Conservation (phyloP, 2,329 filamentous ascomycete species). For the Coniochaeta hoffmannii region DNA sequence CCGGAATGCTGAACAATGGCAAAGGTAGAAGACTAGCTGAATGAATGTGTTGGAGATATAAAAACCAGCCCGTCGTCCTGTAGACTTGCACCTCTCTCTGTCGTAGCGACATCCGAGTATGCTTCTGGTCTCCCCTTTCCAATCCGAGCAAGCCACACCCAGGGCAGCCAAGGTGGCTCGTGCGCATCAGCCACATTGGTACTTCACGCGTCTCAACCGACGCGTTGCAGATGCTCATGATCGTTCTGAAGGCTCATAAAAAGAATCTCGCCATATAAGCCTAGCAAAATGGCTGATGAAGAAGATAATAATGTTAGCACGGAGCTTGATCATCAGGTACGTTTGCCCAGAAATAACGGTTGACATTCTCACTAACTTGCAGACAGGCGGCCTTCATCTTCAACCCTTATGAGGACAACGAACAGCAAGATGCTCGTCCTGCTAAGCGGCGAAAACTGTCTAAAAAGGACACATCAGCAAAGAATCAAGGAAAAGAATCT, state of each 20-base stretch:
- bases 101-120: no score
- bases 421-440: constrained; percentile 31
- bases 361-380: not conserved
- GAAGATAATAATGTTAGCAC: constrained; percentile 8
- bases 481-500: constrained; percentile 9
- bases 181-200: not conserved
- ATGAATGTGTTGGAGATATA: no score
- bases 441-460: constrained; percentile 51
- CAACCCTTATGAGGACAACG: constrained; percentile 34
- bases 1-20: no score
- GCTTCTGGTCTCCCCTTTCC: not conserved
- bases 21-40: no score
- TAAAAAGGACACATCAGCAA: constrained; percentile 21
- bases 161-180: not conserved
- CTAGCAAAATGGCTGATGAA: constrained; percentile 7
- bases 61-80: no score
- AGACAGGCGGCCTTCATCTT: constrained; percentile 56
- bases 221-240: not conserved
- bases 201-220: not conserved
- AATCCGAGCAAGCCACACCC: not conserved
- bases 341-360: not conserved
- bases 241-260: not conserved
- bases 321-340: constrained; percentile 39
- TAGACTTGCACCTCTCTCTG: no score
- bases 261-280: not conserved